Base-by-base conservation (phyloP, 2,329 filamentous ascomycete species). In the Magnaporthiopsis poae region DNA sequence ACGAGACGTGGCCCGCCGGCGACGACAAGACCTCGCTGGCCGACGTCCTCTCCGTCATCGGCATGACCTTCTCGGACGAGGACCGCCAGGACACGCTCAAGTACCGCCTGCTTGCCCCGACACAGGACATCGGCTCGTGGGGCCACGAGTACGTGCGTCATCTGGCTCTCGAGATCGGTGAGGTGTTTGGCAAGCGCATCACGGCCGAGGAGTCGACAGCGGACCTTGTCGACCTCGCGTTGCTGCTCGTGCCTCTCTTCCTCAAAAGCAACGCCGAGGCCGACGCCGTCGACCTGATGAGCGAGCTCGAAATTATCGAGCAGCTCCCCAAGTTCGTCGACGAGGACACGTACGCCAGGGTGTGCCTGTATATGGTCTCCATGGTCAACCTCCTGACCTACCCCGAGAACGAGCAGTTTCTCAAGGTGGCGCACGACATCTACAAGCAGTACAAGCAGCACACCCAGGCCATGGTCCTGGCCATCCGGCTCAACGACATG, bases 311-410 rank as follows among this genome's bases (percentile, higher is more conserved):
- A 80, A 96, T 97, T 76, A 98, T 99, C 71, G 92, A 97, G 74
- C 82, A 93, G 74, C 90, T 99, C 62, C 88, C 91, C 67, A 85
- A 92, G 71, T 96, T 93, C 73, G 84, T 99, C 65, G 95, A 99
- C 77, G 90, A 96, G 77, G 89, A 98, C 79, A 98, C 93, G 33
- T 99, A 96, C 76, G 83, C 90, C 65, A 84, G 95, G 74, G 95
- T 97, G 66, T 98, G 95, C 76, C 80, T 99, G 71, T 99, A 99
- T 80, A 96, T 99, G 89, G 92, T 96, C 72, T 96, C 92, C 82
- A 98, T 98, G 91, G 95, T 99, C 71, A 96, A 95, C 75, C 86
- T 99, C 27, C 87, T 99, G 76, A 97, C 95, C 66, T 98, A 96
- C 75, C 95, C 95, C 61, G 95, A 99, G 78, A 97, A 99, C 78